Evolutionary conservation across 371 early-diverging fungal genomes (phyloP), one percentile per base, ranked within the genome.

Genomic region (Capillidium heterosporum): DNA sequence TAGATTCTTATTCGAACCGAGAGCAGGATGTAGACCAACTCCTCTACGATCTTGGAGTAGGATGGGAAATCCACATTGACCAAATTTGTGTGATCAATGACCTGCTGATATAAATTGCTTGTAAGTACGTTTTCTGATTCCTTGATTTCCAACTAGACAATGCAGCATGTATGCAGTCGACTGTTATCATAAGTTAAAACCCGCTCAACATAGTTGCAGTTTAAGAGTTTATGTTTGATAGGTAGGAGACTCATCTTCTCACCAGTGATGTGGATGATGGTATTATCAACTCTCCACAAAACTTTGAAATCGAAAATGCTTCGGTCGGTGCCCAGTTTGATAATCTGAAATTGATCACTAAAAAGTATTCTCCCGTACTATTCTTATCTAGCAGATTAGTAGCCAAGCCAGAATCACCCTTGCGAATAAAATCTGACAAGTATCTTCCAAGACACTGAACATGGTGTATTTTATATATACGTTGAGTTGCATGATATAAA

Each of bases 201-300:
- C 7, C 7, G 2, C 3, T 53, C 32, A 10, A 53, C 39, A 21
- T 32, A 39, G 1, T 10, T 10, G 24, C 21, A 31, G 11, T 21
- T 11, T 13, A 32, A 13, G 19, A 53, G 10, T 13, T 2, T 32
- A 7, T 53, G 4, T 40, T 53, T 40, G 2, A 53, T 24, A 2
- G 53, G 53, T 19, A 53, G 17, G 15, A 40, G 53, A 26, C 39
- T 53, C 2, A 40, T 53, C 26, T 53, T 53, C 26, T 53, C 53
- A 40, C 53, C 53, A 35, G 53, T 53, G 2, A 53, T n/a, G 26
- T 53, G 53, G 53, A 53, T 23, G 5, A 53, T 2, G 11, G 19
- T 5, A 39, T 53, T 40, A 31, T 53, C 39, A 31, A 15, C 32
- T 23, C 53, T 31, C 5, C 8, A 10, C 4, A 32, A n/a, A 10